Evolutionary conservation across 805 yeast genomes (phyloP).

Genomic region (Barnettozyma californica): DNA sequence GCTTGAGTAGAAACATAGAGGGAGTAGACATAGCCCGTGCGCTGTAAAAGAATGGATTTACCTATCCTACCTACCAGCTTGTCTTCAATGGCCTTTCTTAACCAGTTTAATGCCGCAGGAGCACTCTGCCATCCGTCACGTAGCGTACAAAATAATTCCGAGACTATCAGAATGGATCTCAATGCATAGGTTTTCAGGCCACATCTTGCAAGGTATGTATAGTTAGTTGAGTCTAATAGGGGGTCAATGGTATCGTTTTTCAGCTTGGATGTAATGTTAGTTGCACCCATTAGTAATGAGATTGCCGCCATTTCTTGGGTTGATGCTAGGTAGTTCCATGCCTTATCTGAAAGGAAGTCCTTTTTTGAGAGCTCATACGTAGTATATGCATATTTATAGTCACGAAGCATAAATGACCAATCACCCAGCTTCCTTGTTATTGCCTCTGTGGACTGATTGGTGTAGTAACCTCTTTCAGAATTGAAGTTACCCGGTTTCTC

Average conservation of each 20-base stretch:
- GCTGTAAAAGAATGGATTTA: constrained; percentile 45
- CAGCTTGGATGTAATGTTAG: constrained; percentile 35
- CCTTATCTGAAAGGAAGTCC: constrained; percentile 71
- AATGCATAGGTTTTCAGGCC: constrained; percentile 65
- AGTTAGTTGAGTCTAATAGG: constrained; percentile 57
- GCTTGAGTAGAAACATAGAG: constrained; percentile 36
- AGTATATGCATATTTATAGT: constrained; percentile 76
- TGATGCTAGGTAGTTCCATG: constrained; percentile 77
- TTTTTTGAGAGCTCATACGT: constrained; percentile 79
- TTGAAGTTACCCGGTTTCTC: constrained; percentile 37
- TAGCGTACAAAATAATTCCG: constrained; percentile 57
- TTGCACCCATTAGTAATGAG: constrained; percentile 57
- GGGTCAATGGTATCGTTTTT: constrained; percentile 43
- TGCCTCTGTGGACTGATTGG: constrained; percentile 62
- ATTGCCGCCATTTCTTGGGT: constrained; percentile 85
- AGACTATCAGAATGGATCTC: constrained; percentile 57
- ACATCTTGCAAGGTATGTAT: constrained; percentile 69
- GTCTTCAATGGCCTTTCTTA: constrained; percentile 42
- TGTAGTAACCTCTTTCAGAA: constrained; percentile 50
- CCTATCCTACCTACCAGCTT: constrained; percentile 42
- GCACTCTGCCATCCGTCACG: constrained; percentile 38
- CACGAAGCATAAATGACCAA: constrained; percentile 87
- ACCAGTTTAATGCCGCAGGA: constrained; percentile 37
- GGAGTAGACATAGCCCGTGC: constrained; percentile 49
- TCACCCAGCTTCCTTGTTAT: constrained; percentile 80